Evolutionary conservation across 495 filamentous ascomycete species (phyloP), one percentile per base, ranked within the genome.

Genomic region (Achaetomiella virescens): DNA sequence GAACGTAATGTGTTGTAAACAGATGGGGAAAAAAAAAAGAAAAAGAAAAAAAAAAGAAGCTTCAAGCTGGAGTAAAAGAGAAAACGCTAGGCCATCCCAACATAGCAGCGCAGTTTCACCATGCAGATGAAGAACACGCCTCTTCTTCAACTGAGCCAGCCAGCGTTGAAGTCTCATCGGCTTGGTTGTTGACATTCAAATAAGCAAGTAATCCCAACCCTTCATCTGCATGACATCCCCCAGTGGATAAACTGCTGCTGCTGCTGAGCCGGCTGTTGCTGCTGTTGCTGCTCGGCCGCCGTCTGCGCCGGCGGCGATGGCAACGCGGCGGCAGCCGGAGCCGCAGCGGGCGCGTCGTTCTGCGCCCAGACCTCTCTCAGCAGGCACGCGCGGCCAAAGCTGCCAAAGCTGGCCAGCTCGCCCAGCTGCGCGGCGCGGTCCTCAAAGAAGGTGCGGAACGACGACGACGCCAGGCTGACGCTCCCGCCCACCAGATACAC

Each of bases 171-270:
- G 61, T 10, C 6, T 11, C 15, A 3, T 15, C 59, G 48, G 48
- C 25, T 25, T 33, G 45, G 47, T 15, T 14, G 10, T 18, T 25
- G 17, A n/a, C 20, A 5, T 22, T 75, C 78, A 96, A 66, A 97
- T 90, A 70, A 98, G 79, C 66, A 98, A 76, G 76, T 88, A 92
- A 66, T 92, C 87, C 91, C 89, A 96, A 62, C 84, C 84, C 72
- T 92, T 92, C 68, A 84, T 84, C 73, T 81, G 81, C 93, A 97
- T 97, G 58, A 93, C 78, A 72, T 97, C 90, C 72, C 93, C 93
- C 93, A 98, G 80, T 90, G 89, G 65, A 93, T 82, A 73, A 84
- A 82, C 68, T 59, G 65, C 38, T 25, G 33, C n/a, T 27, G 50
- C 24, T 27, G 41, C 35, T 53, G 55, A 14, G 17, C 9, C 25